phyloP scores from a whole-genome alignment of 208 protist genomes.

The Trichomonas vaginalis region DNA sequence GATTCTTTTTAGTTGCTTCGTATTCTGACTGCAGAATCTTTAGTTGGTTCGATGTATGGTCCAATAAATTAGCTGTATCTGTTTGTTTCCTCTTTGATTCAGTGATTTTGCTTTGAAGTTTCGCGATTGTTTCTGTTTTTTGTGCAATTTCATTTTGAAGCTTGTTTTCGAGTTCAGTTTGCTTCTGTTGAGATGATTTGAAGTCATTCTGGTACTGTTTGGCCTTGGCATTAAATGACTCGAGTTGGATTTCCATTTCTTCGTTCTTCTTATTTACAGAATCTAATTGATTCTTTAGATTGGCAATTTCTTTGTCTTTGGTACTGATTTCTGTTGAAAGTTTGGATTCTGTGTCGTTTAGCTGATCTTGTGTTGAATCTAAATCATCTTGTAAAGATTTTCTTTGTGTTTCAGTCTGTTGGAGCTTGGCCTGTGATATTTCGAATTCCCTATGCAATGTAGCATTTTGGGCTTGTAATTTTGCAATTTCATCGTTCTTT shows the following conservation, averaged over 20 bases:
- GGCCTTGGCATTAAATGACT: neutral
- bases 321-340: neutral
- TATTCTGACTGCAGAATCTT: neutral
- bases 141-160: neutral
- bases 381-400: neutral
- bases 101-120: neutral
- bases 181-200: neutral
- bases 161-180: neutral
- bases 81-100: neutral
- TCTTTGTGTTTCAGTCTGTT: neutral
- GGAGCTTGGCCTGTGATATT: neutral
- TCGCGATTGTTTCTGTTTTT: neutral
- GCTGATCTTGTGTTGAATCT: neutral
- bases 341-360: neutral
- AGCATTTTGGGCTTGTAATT: neutral
- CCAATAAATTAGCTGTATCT: neutral
- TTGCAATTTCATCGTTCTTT: neutral
- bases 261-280: neutral
- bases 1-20: neutral
- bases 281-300: neutral
- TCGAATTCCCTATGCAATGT: neutral
- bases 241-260: neutral
- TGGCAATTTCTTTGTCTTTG: neutral
- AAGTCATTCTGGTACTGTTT: neutral
- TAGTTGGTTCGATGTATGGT: neutral